phyloP scores from a whole-genome alignment of 2,329 filamentous ascomycete genomes.

The Aspergillus piperis region DNA sequence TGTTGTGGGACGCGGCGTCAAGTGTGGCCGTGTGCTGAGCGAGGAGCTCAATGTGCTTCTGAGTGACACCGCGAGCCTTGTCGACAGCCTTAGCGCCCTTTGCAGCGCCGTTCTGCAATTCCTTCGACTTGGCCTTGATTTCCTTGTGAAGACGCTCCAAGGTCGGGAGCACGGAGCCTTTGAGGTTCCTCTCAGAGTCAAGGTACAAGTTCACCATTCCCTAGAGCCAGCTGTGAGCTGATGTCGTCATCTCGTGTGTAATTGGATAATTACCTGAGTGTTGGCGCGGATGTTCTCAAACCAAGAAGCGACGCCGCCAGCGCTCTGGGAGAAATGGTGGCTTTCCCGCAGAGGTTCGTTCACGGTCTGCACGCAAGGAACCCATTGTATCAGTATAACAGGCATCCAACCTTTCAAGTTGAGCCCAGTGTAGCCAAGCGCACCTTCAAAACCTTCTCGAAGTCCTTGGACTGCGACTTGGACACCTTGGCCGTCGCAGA shows the following conservation, averaged over 20 bases:
- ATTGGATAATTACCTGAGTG: constrained; percentile 64
- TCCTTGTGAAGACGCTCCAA: constrained; percentile 91
- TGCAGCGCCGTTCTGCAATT: constrained; percentile 75
- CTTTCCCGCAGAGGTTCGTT: constrained; percentile 82
- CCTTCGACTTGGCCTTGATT: constrained; percentile 95
- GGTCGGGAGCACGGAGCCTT: constrained; percentile 80
- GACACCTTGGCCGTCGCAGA: constrained; percentile 82
- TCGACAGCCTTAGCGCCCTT: constrained; percentile 90
- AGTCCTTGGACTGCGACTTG: constrained; percentile 84
- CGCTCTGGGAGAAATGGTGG: constrained; percentile 86
- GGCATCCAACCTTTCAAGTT: background rate
- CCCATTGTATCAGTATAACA: constrained; percentile 11
- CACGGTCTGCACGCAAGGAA: constrained; percentile 62
- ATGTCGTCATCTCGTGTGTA: no score
- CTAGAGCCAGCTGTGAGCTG: constrained; percentile 42
- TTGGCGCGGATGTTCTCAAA: constrained; percentile 95
- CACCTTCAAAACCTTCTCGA: constrained; percentile 89
- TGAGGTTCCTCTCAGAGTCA: constrained; percentile 89
- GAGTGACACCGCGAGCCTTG: constrained; percentile 79
- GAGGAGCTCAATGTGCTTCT: constrained; percentile 95
- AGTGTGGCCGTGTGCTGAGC: constrained; percentile 80
- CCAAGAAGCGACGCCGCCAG: constrained; percentile 84
- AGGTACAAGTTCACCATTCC: constrained; percentile 83
- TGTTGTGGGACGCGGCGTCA: constrained; percentile 69
- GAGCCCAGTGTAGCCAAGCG: constrained; percentile 12